Evolutionary conservation across 108 stramenopile species (phyloP).

Genomic region (Conticribra weissflogii): DNA sequence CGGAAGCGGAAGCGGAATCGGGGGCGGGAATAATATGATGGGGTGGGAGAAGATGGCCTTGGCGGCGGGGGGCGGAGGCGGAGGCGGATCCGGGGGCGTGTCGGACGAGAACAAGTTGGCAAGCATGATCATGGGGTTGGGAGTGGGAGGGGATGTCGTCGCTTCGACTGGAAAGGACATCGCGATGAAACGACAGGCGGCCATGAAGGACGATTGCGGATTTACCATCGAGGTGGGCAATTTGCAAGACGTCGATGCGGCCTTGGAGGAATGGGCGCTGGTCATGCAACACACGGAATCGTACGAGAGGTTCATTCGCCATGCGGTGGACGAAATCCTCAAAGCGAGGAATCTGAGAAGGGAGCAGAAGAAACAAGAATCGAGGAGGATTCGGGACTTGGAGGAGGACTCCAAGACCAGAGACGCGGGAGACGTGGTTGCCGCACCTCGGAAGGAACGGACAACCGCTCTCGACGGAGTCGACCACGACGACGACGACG

Average conservation of each 20-base stretch:
- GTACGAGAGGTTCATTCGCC: constrained; percentile 86
- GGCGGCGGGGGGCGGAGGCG: constrained; percentile 18
- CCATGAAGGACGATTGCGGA: constrained; percentile 67
- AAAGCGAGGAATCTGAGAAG: constrained; percentile 69
- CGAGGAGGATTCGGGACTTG: constrained; percentile 31
- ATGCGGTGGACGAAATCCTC: constrained; percentile 78
- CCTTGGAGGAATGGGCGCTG: constrained; percentile 90
- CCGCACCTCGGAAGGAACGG: background rate
- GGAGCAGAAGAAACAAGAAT: constrained; percentile 58
- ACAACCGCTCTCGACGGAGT: background rate
- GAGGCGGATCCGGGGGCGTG: background rate
- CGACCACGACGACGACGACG: background rate
- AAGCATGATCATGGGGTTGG: constrained; percentile 31
- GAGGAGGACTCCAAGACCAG: constrained; percentile 57
- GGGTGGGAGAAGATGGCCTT: constrained; percentile 15
- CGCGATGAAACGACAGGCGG: constrained; percentile 19
- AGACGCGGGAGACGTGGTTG: constrained; percentile 1
- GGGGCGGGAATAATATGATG: constrained; percentile 20
- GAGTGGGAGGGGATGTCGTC: constrained; percentile 1
- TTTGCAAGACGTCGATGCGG: constrained; percentile 84
- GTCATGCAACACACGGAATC: constrained; percentile 92
- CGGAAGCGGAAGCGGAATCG: constrained; percentile 6
- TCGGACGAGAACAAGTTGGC: constrained; percentile 28
- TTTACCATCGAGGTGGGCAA: constrained; percentile 70
- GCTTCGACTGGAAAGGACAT: background rate